Percentiles rank a stretch among this genome's conserved stretches.
Evolutionary conservation across 2,329 filamentous ascomycete species (phyloP).

Genomic region (Dactylonectria estremocensis): DNA sequence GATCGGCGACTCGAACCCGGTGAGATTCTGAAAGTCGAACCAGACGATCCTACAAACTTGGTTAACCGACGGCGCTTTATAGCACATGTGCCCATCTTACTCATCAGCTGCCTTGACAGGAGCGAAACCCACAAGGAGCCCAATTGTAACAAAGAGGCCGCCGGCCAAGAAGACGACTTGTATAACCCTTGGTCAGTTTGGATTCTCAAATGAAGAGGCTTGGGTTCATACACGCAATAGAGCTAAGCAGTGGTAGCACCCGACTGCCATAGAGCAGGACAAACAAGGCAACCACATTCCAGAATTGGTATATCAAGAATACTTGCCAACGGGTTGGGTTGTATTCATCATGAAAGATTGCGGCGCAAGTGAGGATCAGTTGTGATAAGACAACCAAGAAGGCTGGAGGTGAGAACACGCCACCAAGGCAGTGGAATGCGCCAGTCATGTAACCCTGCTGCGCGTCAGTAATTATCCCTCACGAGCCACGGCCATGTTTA

Average conservation of each 20-base stretch:
- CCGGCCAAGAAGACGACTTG: background rate
- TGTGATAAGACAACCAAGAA: background rate
- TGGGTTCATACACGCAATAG: background rate
- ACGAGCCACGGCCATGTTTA: too few relatives aligned
- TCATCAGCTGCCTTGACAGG: background rate
- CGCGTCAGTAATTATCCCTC: background rate
- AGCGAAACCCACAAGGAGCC: background rate
- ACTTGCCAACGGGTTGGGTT: background rate
- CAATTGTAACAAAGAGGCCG: background rate
- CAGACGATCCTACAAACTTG: background rate
- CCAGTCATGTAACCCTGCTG: background rate
- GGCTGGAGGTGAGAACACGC: background rate
- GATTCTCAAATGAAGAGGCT: background rate
- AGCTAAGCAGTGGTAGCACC: background rate
- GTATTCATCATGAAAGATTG: background rate
- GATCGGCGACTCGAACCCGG: background rate
- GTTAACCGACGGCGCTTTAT: background rate
- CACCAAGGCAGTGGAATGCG: background rate
- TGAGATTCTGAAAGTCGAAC: background rate
- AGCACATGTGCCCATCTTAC: background rate
- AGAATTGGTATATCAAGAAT: background rate
- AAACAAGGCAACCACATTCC: background rate
- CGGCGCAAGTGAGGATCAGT: background rate
- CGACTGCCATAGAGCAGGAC: background rate
- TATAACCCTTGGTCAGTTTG: background rate